These are phyloP conservation scores for Cutaneotrichosporon cavernicola DNA, from an alignment of 1,284 basidiomycete genomes.

Conservation along the genomic window DNA sequence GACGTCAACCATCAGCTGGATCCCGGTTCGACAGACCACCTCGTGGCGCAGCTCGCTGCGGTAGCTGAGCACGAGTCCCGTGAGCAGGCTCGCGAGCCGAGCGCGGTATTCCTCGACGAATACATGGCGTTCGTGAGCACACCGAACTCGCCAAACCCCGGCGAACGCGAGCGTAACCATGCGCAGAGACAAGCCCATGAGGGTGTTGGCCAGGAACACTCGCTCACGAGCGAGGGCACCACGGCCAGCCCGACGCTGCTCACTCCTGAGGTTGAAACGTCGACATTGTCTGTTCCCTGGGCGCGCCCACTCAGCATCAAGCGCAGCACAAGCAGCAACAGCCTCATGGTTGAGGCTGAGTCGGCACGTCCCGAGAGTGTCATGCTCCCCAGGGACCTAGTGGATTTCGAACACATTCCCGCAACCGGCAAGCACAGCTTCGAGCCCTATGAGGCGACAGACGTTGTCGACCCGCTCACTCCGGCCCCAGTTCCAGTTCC, in stretches of 20 bases:
- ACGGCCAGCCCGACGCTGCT: constrained; percentile 7
- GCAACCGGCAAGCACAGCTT: not conserved
- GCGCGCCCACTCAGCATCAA: not conserved
- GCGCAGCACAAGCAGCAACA: not conserved
- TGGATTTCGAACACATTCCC: not conserved
- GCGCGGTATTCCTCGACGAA: constrained; percentile 7
- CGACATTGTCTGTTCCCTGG: not conserved
- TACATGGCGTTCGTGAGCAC: constrained; percentile 7
- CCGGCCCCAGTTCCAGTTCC: not conserved
- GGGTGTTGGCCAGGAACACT: not conserved
- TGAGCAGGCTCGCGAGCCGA: not conserved
- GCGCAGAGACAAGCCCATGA: not conserved
- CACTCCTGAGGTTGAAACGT: not conserved
- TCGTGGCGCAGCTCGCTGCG: not conserved
- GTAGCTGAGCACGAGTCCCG: not conserved
- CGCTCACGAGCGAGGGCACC: constrained; percentile 3
- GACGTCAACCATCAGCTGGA: not conserved
- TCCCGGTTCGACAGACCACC: not conserved
- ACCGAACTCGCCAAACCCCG: not conserved
- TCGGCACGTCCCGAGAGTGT: constrained; percentile 1
- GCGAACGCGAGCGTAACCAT: not conserved
- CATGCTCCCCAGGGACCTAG: not conserved
- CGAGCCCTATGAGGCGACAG: not conserved
- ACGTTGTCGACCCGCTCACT: not conserved
- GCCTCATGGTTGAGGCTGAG: not conserved